Conservation (phyloP, 2,329 filamentous ascomycete species). For the Colletotrichum sublineola region DNA sequence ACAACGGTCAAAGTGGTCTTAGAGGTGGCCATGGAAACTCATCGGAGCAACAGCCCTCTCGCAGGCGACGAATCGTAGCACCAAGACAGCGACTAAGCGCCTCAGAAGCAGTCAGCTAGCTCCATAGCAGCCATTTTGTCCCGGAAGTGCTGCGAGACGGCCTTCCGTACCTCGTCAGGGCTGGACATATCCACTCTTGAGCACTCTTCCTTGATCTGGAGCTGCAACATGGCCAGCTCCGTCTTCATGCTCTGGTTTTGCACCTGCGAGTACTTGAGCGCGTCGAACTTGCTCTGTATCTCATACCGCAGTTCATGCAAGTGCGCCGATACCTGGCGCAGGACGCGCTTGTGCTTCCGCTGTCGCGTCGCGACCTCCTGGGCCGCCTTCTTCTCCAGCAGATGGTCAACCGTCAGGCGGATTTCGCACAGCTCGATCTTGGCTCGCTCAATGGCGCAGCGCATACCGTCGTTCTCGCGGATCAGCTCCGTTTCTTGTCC, state of each 20-base stretch:
- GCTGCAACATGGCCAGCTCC: constrained; percentile 26
- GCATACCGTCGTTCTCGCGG: constrained; percentile 28
- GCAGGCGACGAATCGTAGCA: background rate
- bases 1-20: background rate
- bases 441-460: constrained; percentile 19
- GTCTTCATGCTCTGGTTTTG: constrained; percentile 39
- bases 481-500: constrained; percentile 21
- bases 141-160: constrained; percentile 39
- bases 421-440: constrained; percentile 37
- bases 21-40: too few species aligned
- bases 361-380: constrained; percentile 40
- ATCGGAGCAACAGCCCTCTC: background rate
- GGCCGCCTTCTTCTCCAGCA: constrained; percentile 38
- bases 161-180: constrained; percentile 38
- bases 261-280: constrained; percentile 32
- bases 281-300: constrained; percentile 41
- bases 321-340: constrained; percentile 47
- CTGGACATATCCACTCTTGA: constrained; percentile 32
- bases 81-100: too few species aligned
- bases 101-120: constrained; percentile 30
- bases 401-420: constrained; percentile 40
- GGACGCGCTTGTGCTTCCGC: constrained; percentile 44
- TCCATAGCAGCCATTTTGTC: constrained; percentile 30
- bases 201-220: constrained; percentile 34
- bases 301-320: constrained; percentile 45